Percentiles rank a stretch among this genome's conserved stretches.
Conservation (phyloP, 805 yeast species). For the Spathaspora boniae region DNA sequence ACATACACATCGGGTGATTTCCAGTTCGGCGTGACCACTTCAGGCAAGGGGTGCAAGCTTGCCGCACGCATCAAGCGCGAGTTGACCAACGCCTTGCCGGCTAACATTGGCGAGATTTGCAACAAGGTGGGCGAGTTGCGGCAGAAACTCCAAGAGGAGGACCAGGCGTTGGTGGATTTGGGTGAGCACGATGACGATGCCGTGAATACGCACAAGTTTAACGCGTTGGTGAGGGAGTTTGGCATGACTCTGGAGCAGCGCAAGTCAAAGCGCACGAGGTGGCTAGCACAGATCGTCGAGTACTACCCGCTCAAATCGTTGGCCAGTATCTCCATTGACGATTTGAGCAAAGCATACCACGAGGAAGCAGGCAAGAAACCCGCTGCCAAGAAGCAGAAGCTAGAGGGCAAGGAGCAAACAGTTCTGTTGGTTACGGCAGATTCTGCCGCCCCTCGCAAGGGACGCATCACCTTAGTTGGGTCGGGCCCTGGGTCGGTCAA, state of each 20-base stretch:
- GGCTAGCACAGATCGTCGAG: constrained; percentile 88
- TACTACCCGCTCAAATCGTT: constrained; percentile 76
- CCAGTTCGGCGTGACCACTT: constrained; percentile 80
- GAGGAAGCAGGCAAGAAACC: constrained; percentile 7
- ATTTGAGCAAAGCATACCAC: constrained; percentile 45
- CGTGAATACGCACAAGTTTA: constrained; percentile 55
- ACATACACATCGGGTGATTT: constrained; percentile 68
- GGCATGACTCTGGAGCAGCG: constrained; percentile 49
- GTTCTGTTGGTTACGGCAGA: too few relatives aligned
- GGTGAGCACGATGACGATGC: constrained; percentile 71
- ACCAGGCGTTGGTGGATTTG: constrained; percentile 33
- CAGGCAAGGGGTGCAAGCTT: constrained; percentile 85
- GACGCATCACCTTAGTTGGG: constrained; percentile 80
- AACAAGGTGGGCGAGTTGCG: constrained; percentile 67
- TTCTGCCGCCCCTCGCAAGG: constrained; percentile 25
- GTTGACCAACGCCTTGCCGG: constrained; percentile 60
- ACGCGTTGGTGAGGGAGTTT: constrained; percentile 59
- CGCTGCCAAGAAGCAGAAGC: constrained; percentile 14
- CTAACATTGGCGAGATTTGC: constrained; percentile 67
- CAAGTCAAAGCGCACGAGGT: constrained; percentile 63
- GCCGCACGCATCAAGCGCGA: constrained; percentile 81
- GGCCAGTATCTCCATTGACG: constrained; percentile 56
- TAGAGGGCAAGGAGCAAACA: constrained; percentile 7
- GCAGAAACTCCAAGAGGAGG: constrained; percentile 50
- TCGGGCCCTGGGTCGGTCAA: constrained; percentile 91